These are phyloP conservation scores for Termitomyces sp. DNA, from an alignment of 768 basidiomycete genomes.

Conservation along the genomic window DNA sequence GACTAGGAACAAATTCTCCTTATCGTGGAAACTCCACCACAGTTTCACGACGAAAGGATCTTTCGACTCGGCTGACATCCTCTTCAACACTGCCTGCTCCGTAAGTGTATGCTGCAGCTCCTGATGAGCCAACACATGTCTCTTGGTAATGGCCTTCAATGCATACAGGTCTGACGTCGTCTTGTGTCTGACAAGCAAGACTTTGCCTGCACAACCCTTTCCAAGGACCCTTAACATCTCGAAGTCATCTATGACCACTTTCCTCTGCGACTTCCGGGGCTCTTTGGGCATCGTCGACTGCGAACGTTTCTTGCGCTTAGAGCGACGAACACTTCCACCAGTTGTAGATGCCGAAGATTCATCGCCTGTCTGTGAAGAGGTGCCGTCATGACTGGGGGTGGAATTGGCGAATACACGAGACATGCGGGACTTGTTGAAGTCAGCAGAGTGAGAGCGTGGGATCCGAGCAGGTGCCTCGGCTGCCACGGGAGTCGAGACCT, in stretches of 20 bases:
- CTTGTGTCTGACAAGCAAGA: constrained; percentile 85
- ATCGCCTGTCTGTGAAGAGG: constrained; percentile 61
- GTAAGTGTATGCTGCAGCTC: constrained; percentile 95
- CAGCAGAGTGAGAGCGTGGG: constrained; percentile 77
- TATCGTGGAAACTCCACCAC: constrained; percentile 98
- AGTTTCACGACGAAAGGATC: constrained; percentile 96
- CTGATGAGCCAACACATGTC: constrained; percentile 94
- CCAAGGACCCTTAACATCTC: constrained; percentile 97
- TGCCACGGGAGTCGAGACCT: constrained; percentile 15
- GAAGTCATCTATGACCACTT: constrained; percentile 86
- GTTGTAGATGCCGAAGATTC: constrained; percentile 69
- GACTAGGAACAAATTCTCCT: constrained; percentile 93
- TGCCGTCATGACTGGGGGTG: constrained; percentile 39
- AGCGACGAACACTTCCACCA: constrained; percentile 26
- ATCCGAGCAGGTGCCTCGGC: constrained; percentile 33
- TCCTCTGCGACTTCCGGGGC: constrained; percentile 55
- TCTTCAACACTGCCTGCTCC: constrained; percentile 91
- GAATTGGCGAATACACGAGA: constrained; percentile 57
- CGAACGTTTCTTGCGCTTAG: constrained; percentile 49
- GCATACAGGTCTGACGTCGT: constrained; percentile 71
- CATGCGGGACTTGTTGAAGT: constrained; percentile 61
- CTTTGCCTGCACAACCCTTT: constrained; percentile 97
- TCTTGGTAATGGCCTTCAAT: constrained; percentile 96
- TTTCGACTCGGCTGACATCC: constrained; percentile 83
- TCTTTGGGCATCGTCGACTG: constrained; percentile 40